A percentile compares a stretch with the other conserved stretches of the same genome.
phyloP scores from a whole-genome alignment of 805 yeast species.

The Komagataella kurtzmanii region DNA sequence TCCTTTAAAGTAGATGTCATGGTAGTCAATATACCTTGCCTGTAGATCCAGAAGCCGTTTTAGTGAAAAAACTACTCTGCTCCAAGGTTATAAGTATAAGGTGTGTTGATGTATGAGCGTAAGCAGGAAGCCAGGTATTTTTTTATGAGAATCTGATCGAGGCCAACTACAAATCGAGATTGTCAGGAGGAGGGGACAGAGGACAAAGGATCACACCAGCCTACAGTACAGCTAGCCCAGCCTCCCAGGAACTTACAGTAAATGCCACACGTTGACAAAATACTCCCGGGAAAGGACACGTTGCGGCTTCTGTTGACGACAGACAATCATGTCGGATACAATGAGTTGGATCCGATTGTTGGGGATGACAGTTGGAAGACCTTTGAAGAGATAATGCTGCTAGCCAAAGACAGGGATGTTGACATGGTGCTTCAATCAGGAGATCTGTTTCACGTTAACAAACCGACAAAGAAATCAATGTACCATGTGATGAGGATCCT shows the following conservation, averaged over 20 bases:
- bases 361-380: constrained; percentile 86
- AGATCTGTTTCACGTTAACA: constrained; percentile 82
- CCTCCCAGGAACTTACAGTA: background rate
- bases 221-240: background rate
- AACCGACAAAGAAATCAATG: constrained; percentile 77
- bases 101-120: background rate
- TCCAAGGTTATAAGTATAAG: background rate
- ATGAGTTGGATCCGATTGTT: constrained; percentile 78
- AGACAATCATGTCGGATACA: constrained; percentile 92
- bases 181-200: background rate
- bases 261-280: constrained; percentile 25
- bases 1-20: background rate
- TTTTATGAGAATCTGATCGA: background rate
- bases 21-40: background rate
- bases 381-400: constrained; percentile 66
- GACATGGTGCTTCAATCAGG: constrained; percentile 91
- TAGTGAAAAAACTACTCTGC: background rate
- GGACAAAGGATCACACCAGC: background rate
- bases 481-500: constrained; percentile 69
- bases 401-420: constrained; percentile 60
- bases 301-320: constrained; percentile 75
- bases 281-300: constrained; percentile 48
- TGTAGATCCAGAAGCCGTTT: background rate
- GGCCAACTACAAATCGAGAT: background rate
- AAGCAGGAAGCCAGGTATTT: background rate